Evolutionary conservation across 2,329 filamentous ascomycete genomes (phyloP).

Genomic region (Biscogniauxia sp.): DNA sequence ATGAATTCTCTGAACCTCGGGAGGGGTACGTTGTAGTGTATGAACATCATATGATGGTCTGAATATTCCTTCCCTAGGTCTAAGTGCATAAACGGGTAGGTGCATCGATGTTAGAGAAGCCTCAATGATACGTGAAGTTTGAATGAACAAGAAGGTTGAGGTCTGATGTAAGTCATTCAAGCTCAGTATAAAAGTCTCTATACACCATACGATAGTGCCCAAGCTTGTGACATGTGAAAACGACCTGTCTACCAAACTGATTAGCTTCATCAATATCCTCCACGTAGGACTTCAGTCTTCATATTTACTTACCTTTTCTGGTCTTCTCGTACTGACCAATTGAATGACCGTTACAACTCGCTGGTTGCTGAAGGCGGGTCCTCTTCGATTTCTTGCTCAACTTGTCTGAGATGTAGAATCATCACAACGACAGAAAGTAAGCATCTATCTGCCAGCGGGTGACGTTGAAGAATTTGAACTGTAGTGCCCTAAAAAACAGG

Average conservation of each 20-base stretch:
- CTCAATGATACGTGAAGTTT: constrained; percentile 22
- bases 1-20: too few relatives aligned
- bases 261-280: neutral
- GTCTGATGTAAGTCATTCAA: constrained; percentile 30
- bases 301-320: constrained; percentile 8
- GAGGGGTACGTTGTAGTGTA: too few relatives aligned
- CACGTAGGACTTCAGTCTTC: too few relatives aligned
- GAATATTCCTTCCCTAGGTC: constrained; percentile 30
- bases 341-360: constrained; percentile 17
- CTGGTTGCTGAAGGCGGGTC: constrained; percentile 15
- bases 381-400: constrained; percentile 13
- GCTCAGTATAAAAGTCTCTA: constrained; percentile 31
- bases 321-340: constrained; percentile 18
- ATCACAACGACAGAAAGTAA: constrained; percentile 36
- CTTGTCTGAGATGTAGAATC: constrained; percentile 23
- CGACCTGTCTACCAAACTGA: constrained; percentile 8
- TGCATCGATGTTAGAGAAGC: constrained; percentile 19
- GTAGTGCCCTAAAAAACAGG: constrained; percentile 35
- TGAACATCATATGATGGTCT: too few relatives aligned
- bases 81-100: constrained; percentile 40
- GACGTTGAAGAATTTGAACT: constrained; percentile 39
- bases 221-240: constrained; percentile 27
- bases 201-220: constrained; percentile 34
- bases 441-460: constrained; percentile 42
- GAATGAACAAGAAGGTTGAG: constrained; percentile 35